Conservation (phyloP, 2,329 filamentous ascomycete species). For the Furcasterigmium furcatum region DNA sequence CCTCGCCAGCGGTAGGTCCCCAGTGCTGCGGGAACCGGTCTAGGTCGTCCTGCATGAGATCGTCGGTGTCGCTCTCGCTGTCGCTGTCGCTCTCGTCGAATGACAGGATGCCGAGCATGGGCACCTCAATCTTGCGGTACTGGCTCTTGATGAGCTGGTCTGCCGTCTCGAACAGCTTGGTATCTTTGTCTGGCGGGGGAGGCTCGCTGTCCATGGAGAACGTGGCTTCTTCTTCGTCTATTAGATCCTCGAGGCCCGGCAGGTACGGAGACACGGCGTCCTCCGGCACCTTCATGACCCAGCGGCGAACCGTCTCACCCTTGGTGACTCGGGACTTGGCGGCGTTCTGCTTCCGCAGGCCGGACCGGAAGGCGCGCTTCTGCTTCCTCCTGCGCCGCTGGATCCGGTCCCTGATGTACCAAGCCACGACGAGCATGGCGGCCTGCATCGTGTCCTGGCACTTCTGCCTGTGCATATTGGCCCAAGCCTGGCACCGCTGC, state of each 20-base stretch:
- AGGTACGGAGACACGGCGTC: conserved; percentile 25
- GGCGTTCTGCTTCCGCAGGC: conserved; percentile 27
- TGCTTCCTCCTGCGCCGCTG: conserved; percentile 35
- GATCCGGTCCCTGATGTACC: conserved; percentile 46
- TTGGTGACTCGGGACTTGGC: conserved; percentile 29
- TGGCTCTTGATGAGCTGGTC: conserved; percentile 46
- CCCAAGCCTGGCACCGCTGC: conserved; percentile 45
- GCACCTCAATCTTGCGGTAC: conserved; percentile 40
- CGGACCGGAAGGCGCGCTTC: conserved; percentile 36
- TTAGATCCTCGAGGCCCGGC: conserved; percentile 17
- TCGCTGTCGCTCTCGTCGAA: conserved; percentile 42
- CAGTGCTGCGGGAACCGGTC: neutral
- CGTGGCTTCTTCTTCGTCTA: conserved; percentile 33
- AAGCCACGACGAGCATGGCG: conserved; percentile 45
- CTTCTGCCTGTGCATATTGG: conserved; percentile 40
- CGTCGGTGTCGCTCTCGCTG: conserved; percentile 20
- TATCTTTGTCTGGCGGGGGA: conserved; percentile 34
- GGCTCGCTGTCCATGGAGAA: conserved; percentile 38
- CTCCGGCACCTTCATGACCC: conserved; percentile 38
- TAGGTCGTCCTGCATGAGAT: conserved; percentile 20
- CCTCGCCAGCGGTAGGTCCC: conserved; percentile 12
- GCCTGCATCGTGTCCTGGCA: conserved; percentile 47
- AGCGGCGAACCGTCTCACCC: conserved; percentile 37
- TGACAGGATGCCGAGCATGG: conserved; percentile 38
- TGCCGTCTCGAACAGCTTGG: conserved; percentile 38